phyloP scores from a whole-genome alignment of 2,329 filamentous ascomycete species.

The Thermoascus crustaceus region DNA sequence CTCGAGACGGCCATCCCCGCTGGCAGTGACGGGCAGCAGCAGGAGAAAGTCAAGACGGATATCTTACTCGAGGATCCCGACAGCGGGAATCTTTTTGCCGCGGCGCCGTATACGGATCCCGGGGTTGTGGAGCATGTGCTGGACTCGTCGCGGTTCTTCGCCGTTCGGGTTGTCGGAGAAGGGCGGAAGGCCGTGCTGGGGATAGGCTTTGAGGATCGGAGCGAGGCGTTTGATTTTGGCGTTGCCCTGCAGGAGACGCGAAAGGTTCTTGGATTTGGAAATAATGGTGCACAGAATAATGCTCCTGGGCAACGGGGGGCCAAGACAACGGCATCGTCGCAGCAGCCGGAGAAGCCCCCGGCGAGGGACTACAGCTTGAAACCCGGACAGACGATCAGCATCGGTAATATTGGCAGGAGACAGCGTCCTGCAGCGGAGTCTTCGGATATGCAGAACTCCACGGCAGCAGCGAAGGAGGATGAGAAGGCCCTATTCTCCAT shows the following conservation, averaged over 20 bases:
- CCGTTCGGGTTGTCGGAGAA: conserved; percentile 68
- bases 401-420: conserved; percentile 63
- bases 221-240: conserved; percentile 77
- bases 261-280: conserved; percentile 58
- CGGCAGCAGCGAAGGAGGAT: conserved; percentile 23
- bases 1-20: conserved; percentile 60
- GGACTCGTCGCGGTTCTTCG: conserved; percentile 78
- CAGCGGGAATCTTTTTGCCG: conserved; percentile 70
- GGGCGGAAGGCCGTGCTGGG: conserved; percentile 72
- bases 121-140: conserved; percentile 66
- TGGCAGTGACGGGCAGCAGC: conserved; percentile 22
- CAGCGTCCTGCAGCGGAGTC: conserved; percentile 20
- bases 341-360: conserved; percentile 41
- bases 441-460: conserved; percentile 2
- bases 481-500: conserved; percentile 59
- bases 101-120: conserved; percentile 63
- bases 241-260: conserved; percentile 72
- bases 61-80: conserved; percentile 70
- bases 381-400: conserved; percentile 80
- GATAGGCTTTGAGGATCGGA: conserved; percentile 79
- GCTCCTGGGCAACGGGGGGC: conserved; percentile 5
- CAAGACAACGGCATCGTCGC: conserved; percentile 23
- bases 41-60: conserved; percentile 59
- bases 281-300: conserved; percentile 19
- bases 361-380: conserved; percentile 72